Base-by-base conservation (phyloP, 345 rosid genomes). In the Eucalyptus sp. region DNA sequence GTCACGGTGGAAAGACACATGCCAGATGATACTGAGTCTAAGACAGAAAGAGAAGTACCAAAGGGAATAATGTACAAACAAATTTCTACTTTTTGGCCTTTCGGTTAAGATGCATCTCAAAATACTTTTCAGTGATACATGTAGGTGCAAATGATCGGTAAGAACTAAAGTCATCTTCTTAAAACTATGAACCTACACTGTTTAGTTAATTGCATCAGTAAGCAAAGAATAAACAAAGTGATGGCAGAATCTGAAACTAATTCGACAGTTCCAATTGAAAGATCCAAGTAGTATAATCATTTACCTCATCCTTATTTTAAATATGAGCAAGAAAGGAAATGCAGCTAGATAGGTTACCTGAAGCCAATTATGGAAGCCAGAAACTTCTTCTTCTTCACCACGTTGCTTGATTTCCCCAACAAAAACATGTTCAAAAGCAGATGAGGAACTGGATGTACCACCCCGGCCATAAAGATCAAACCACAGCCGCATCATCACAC, bases 361-460 rank as follows among this genome's bases (percentile, higher is more conserved):
- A 93, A 97, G 93, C 99, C 99, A 97, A 89, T 97, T 97, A 89
- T 97, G 99, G 92, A 97, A 97, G 44, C 99, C 99, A 20, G 94
- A 94, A 91, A 97, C 98, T 92, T 96, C 94, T 91, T 94, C 92
- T 86, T 94, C 92, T 80, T 94, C 97, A 46, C 92, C 96, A n/a
- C 80, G 89, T 54, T 96, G 95, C 94, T 96, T 96, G 90, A 97
- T 92, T 93, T 97, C 99, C 85, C 99, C 99, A 2, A 96, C 99
- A 93, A 97, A 97, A 88, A 97, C 99, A 92, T 97, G 99, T 90
- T 97, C 99, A 89, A 97, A 97, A 54, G 99, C 98, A 92, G 99
- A 97, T 89, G 99, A 97, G 43, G 95, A 95, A 62, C 94, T 93
- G 81, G 94, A 93, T 12, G 97, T 91, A 84, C 99, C 99, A 89